Base-by-base conservation (phyloP, 306 rosid genomes). In the Fragaria nilgerrensis region DNA sequence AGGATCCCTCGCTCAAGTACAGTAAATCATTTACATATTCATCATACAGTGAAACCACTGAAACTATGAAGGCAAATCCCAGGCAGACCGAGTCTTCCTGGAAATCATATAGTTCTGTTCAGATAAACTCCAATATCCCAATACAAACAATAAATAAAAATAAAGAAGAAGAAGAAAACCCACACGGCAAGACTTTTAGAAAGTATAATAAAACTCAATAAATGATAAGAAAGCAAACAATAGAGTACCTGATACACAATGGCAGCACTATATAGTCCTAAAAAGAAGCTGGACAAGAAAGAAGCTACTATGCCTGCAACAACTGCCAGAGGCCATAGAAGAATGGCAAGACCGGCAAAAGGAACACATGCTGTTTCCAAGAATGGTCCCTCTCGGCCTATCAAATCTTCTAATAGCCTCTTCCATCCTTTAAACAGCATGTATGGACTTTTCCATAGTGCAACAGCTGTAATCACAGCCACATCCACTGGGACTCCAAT, bases 381-480 rank as follows among this genome's bases (percentile, higher is more conserved):
- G 82, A 93, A 93, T 52, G 98, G 96, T 75, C 98, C 98, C 72
- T 86, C 93, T 76, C 98, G 85, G 70, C 94, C 98, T 70, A 93
- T 72, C 85, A 90, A 82, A 75, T 93, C 98, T 85, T 90, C 96
- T 37, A 90, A 77, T 48, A 93, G 85, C 82, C 98, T 90, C 85
- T 93, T 89, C 96, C 98, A 93, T 27, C 98, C 96, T 88, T 39
- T 84, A 29, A 90, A 83, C 32, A 93, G 78, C 96, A 93, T 91
- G 82, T 61, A 90, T 25, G 96, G 96, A 48, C 98, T 93, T 81
- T 91, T 93, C 91, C 93, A 89, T 48, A 93, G 43, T 11, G 94
- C 89, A 66, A 93, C 86, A 15, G 20, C 56, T 36, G 91, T 89
- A 75, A 93, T 89, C 59, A 85, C 75, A 81, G 68, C 63, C 68